Conservation (phyloP, 2,329 filamentous ascomycete genomes). For the Calycina herbarum region DNA sequence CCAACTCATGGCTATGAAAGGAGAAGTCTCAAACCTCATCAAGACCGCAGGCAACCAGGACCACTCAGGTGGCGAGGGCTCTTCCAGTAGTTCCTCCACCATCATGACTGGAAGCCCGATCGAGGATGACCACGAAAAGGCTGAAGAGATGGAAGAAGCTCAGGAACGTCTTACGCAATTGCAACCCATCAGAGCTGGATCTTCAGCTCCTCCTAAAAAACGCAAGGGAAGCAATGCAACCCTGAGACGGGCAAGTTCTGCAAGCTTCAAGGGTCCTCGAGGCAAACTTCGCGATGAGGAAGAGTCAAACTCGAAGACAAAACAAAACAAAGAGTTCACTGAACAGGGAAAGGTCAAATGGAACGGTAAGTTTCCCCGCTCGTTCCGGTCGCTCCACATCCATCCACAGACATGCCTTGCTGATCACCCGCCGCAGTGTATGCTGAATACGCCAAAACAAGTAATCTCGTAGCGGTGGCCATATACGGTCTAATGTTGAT, state of each 20-base stretch:
- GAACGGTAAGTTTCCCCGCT: slow-evolving; percentile 49
- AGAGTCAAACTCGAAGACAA: slow-evolving; percentile 70
- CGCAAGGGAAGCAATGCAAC: slow-evolving; percentile 73
- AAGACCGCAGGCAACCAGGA: slow-evolving; percentile 68
- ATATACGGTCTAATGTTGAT: slow-evolving; percentile 79
- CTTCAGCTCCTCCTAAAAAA: slow-evolving; percentile 49
- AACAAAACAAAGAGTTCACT: slow-evolving; percentile 81
- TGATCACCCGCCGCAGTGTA: slow-evolving; percentile 60
- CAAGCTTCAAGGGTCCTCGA: slow-evolving; percentile 82
- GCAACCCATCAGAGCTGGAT: slow-evolving; percentile 66
- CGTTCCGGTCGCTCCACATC: slow-evolving; percentile 11
- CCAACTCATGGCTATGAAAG: slow-evolving; percentile 91
- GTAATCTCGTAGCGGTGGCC: slow-evolving; percentile 79
- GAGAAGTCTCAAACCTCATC: slow-evolving; percentile 81
- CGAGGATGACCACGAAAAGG: slow-evolving; percentile 49
- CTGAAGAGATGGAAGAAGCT: slow-evolving; percentile 68
- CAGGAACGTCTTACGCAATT: slow-evolving; percentile 77
- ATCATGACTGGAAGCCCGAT: slow-evolving; percentile 47
- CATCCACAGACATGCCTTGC: slow-evolving; percentile 18
- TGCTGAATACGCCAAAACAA: slow-evolving; percentile 89
- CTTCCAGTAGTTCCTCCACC: slow-evolving; percentile 57
- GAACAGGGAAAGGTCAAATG: slow-evolving; percentile 99
- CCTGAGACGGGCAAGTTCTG: slow-evolving; percentile 84
- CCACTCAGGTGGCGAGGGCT: slow-evolving; percentile 41
- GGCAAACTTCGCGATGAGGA: slow-evolving; percentile 88